These are phyloP conservation scores for Spizellomyces punctatus DNA, from an alignment of 192 early-diverging fungal species.

Conservation along the genomic window DNA sequence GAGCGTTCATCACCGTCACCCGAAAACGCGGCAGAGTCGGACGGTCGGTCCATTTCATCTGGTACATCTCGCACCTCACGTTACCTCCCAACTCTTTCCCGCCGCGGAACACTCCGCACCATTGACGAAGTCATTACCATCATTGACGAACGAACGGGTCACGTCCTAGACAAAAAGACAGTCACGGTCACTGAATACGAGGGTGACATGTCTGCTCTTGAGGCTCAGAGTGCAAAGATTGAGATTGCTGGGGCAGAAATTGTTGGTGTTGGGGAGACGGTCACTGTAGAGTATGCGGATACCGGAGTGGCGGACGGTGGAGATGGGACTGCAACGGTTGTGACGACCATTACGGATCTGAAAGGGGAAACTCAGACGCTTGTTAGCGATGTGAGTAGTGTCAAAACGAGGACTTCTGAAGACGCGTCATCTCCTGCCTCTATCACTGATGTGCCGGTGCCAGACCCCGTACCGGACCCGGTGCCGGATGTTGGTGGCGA, in stretches of 20 bases:
- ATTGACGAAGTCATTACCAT: constrained; percentile 19
- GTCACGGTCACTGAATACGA: constrained; percentile 27
- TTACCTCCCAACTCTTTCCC: no score
- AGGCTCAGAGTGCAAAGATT: constrained; percentile 7
- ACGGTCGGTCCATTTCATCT: no score
- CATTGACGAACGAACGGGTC: constrained; percentile 17
- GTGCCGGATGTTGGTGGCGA: no score
- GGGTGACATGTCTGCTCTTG: constrained; percentile 14
- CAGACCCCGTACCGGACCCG: no score
- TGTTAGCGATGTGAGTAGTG: constrained; percentile 1
- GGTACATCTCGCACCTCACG: no score
- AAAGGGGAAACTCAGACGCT: neutral
- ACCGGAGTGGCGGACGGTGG: neutral
- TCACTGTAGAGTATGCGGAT: constrained; percentile 18
- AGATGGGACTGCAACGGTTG: neutral
- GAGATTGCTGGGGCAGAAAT: constrained; percentile 20
- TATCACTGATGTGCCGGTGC: no score
- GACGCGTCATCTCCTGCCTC: neutral
- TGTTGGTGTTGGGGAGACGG: constrained; percentile 17
- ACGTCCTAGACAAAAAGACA: constrained; percentile 24
- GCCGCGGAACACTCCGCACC: constrained; percentile 15
- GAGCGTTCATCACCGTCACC: no score
- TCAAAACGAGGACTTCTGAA: neutral
- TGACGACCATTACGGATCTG: constrained; percentile 8
- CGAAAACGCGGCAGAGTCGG: no score